Evolutionary conservation across 2,329 filamentous ascomycete species (phyloP), one percentile per base, ranked within the genome.

Genomic region (Sclerotinia minor): DNA sequence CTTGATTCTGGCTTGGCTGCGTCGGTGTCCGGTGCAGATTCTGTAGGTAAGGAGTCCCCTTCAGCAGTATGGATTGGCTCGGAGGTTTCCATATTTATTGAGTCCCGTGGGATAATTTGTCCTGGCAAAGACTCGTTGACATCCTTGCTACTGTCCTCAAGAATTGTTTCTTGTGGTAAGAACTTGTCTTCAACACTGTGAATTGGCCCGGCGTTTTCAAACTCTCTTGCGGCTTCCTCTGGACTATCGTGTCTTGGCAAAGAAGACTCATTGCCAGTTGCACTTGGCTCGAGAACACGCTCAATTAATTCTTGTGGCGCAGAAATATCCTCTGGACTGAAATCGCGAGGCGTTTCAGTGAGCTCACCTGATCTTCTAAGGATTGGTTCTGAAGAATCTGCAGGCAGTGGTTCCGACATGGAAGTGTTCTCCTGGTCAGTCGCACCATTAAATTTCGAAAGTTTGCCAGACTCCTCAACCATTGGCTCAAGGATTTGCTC

Each of bases 291-390:
- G n/a, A 47, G 9, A 50, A 38, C 32, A 38, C 21, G 13, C 7
- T 58, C 66, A 35, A 65, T 41, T 26, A 32, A 21, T 61, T 29
- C 35, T 52, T 59, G 32, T 38, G 57, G 13, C n/a, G 19, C 29
- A 66, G 13, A 17, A 32, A 17, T 0, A 38, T 61, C 24, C 24
- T 67, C 64, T 35, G 41, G 32, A 19, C 32, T 32, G n/a, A n/a
- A 6, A 32, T 53, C 24, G 26, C 19, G 24, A 32, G 55, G 15
- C 3, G 8, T 21, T 15, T 50, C 15, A 0, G 7, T 17, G n/a
- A 29, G 6, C 29, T 63, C 59, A 19, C 35, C 9, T 19, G 29
- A 35, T 50, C 29, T n/a, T n/a, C 49, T 21, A 50, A 50, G 3
- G 19, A 21, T 38, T 35, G 59, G 29, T 49, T 32, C 35, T 4